phyloP scores from a whole-genome alignment of 192 early-diverging fungal genomes.

The Backusella liffmaniae region DNA sequence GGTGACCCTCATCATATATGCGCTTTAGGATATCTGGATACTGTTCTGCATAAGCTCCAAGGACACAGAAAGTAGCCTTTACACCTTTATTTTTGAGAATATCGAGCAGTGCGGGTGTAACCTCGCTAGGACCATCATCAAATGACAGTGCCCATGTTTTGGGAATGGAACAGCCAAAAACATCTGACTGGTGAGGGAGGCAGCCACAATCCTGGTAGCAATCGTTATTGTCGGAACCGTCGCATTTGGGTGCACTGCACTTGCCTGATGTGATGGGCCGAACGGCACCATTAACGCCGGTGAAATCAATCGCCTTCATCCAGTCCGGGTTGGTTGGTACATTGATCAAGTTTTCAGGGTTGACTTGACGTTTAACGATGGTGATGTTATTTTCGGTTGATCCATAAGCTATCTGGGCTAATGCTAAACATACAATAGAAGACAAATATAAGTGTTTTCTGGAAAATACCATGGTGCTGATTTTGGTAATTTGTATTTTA shows the following conservation, averaged over 20 bases:
- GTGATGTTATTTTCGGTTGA: neutral
- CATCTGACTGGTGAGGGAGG: slow-evolving; percentile 15
- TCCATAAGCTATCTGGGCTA: neutral
- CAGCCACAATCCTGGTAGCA: slow-evolving; percentile 36
- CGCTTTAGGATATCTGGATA: slow-evolving; percentile 47
- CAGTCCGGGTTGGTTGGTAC: neutral
- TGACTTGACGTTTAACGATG: neutral
- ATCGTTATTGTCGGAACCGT: slow-evolving; percentile 31
- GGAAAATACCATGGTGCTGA: neutral
- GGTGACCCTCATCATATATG: slow-evolving; percentile 53
- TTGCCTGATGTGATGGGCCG: slow-evolving; percentile 27
- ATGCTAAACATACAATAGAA: neutral
- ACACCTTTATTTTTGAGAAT: slow-evolving; percentile 45
- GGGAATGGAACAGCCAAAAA: slow-evolving; percentile 22
- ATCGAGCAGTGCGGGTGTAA: slow-evolving; percentile 54
- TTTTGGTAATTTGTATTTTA: neutral
- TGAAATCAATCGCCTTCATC: neutral
- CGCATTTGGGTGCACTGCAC: slow-evolving; percentile 26
- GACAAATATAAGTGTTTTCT: neutral
- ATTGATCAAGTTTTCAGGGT: neutral
- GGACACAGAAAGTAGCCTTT: slow-evolving; percentile 72
- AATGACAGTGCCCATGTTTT: slow-evolving; percentile 48
- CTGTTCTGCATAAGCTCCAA: slow-evolving; percentile 50
- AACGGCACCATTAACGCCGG: neutral
- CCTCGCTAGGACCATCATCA: slow-evolving; percentile 54